Percentiles rank a stretch among this genome's conserved stretches.
Evolutionary conservation across 1,139 yeast species (phyloP).

Genomic region (Zygosaccharomyces pseudobailii): DNA sequence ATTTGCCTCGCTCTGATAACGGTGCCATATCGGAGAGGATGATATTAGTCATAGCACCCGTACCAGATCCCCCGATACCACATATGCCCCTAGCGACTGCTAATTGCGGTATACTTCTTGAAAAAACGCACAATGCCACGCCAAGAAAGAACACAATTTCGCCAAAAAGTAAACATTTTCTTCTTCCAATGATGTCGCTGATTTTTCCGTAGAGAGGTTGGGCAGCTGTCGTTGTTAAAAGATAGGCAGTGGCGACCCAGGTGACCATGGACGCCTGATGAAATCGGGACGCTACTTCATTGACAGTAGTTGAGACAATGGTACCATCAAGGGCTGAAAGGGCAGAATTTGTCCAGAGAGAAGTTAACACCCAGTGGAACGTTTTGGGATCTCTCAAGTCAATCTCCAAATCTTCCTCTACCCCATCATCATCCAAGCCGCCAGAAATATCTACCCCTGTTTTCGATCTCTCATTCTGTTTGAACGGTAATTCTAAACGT

Average conservation of each 20-base stretch:
- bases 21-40: constrained; percentile 14
- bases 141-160: constrained; percentile 31
- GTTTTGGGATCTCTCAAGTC: constrained; percentile 9
- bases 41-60: constrained; percentile 14
- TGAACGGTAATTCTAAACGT: neutral
- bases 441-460: neutral
- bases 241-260: constrained; percentile 33
- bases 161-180: constrained; percentile 30
- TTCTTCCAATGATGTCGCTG: constrained; percentile 38
- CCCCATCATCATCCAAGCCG: neutral
- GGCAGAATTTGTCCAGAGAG: constrained; percentile 37
- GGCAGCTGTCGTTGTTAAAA: constrained; percentile 29
- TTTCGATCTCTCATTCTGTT: neutral
- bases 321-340: constrained; percentile 38
- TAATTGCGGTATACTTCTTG: constrained; percentile 9
- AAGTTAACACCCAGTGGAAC: constrained; percentile 25
- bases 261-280: constrained; percentile 36
- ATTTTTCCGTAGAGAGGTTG: constrained; percentile 37
- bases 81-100: constrained; percentile 13
- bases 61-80: constrained; percentile 16
- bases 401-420: constrained; percentile 5
- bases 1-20: constrained; percentile 11
- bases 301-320: constrained; percentile 37
- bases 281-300: constrained; percentile 37
- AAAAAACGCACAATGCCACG: constrained; percentile 8